These are phyloP conservation scores for Bjerkandera adusta DNA, from an alignment of 1,284 basidiomycete species.

Conservation along the genomic window DNA sequence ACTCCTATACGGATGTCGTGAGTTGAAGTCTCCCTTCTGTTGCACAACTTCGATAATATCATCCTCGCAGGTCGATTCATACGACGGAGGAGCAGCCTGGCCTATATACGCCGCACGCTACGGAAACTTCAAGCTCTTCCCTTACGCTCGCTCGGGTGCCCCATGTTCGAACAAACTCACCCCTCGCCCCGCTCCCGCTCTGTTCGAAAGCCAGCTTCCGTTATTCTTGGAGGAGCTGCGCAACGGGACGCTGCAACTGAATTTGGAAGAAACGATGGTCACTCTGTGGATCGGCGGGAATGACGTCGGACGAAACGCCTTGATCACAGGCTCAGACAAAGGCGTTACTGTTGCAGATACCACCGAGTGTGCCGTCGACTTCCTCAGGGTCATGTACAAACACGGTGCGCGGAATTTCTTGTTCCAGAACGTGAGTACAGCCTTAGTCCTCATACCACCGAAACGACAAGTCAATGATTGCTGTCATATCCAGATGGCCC, in stretches of 20 bases:
- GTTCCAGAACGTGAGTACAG: conserved; percentile 38
- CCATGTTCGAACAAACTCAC: conserved; percentile 44
- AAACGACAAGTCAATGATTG: no score
- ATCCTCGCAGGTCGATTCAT: not conserved
- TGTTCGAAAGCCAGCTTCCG: conserved; percentile 39
- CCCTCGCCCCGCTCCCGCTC: conserved; percentile 34
- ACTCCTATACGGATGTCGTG: conserved; percentile 43
- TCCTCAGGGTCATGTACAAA: conserved; percentile 37
- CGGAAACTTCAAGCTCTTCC: conserved; percentile 36
- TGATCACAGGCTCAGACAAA: conserved; percentile 37
- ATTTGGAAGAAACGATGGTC: conserved; percentile 39
- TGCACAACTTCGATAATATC: not conserved
- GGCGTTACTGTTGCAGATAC: conserved; percentile 41
- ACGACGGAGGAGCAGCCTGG: conserved; percentile 29
- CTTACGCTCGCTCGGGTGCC: conserved; percentile 42
- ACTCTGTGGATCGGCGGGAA: conserved; percentile 51
- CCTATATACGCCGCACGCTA: conserved; percentile 40
- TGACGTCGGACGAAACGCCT: conserved; percentile 38
- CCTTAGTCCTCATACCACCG: not conserved
- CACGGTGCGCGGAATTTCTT: conserved; percentile 47
- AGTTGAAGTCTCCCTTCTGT: conserved; percentile 3
- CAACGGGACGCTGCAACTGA: conserved; percentile 25
- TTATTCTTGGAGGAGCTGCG: conserved; percentile 31
- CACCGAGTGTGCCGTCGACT: conserved; percentile 38
- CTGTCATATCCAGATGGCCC: conserved; percentile 19